Percentiles rank a stretch among this genome's conserved stretches.
phyloP scores from a whole-genome alignment of 148 eudicot species.

The Rhododendron ferrugineum region DNA sequence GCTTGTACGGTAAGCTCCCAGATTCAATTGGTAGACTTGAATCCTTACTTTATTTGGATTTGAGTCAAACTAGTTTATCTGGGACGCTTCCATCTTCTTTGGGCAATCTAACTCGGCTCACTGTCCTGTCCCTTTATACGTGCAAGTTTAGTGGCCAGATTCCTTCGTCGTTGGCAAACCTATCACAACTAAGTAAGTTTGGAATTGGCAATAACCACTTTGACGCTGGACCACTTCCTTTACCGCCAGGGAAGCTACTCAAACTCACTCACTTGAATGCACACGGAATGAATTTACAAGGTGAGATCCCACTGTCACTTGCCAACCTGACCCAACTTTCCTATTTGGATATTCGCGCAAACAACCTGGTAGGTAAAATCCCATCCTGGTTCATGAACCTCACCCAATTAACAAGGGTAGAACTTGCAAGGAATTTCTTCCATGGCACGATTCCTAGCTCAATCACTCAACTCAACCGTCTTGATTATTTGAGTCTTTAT shows the following conservation, averaged over 20 bases:
- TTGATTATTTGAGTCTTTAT: not conserved
- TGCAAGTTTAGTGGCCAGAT: not conserved
- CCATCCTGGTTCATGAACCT: conserved; percentile 13
- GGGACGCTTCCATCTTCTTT: conserved; percentile 18
- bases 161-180: not conserved
- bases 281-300: not conserved
- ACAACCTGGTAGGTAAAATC: conserved; percentile 15
- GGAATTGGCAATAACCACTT: not conserved
- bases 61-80: conserved; percentile 2
- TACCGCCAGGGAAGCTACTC: not conserved
- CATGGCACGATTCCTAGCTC: conserved; percentile 8
- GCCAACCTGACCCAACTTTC: conserved; percentile 15
- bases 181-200: not conserved
- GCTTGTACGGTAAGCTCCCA: not conserved
- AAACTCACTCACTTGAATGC: not conserved
- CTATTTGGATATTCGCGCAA: not conserved
- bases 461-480: conserved; percentile 1
- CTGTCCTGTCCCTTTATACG: not conserved
- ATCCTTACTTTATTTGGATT: not conserved
- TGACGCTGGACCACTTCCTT: not conserved
- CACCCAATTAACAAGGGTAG: not conserved
- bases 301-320: conserved; percentile 17
- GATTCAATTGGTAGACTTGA: conserved; percentile 20
- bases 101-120: conserved; percentile 9
- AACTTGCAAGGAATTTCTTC: not conserved